Conservation (phyloP, 2,329 filamentous ascomycete species). For the Fusarium armeniacum region DNA sequence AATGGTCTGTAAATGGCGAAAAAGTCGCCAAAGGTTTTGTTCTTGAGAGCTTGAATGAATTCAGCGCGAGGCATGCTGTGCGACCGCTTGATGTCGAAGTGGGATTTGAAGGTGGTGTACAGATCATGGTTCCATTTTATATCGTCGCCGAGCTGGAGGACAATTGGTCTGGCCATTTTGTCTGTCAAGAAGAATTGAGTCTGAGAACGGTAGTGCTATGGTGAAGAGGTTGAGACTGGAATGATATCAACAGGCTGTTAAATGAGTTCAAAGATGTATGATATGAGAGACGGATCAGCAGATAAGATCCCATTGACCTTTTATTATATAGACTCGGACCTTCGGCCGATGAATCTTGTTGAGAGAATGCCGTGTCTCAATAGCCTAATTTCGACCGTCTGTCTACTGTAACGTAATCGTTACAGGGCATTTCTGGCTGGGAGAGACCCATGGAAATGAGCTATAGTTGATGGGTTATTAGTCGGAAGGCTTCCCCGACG, state of each 20-base stretch:
- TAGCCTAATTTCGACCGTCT: constrained; percentile 23
- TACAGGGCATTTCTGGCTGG: constrained; percentile 1
- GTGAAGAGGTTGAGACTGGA: neutral
- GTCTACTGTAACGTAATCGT: too few relatives aligned
- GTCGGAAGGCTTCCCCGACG: neutral
- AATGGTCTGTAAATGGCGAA: constrained; percentile 49
- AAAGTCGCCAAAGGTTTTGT: constrained; percentile 46
- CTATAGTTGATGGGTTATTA: neutral
- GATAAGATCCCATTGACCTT: constrained; percentile 16
- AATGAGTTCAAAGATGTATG: neutral
- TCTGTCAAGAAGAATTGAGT: too few relatives aligned
- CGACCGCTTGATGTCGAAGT: constrained; percentile 47
- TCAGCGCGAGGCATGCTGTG: constrained; percentile 48
- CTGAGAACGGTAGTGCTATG: neutral
- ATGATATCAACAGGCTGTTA: neutral
- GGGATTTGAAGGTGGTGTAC: constrained; percentile 41
- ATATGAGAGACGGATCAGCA: neutral
- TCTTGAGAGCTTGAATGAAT: constrained; percentile 46
- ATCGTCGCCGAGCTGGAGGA: constrained; percentile 50
- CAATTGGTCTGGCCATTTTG: constrained; percentile 48
- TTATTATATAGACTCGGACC: constrained; percentile 27
- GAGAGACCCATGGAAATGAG: neutral
- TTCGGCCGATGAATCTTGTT: constrained; percentile 38
- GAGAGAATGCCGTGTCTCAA: constrained; percentile 33
- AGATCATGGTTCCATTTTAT: constrained; percentile 50